These are phyloP conservation scores for Metschnikowia lachancei DNA, from an alignment of 805 yeast genomes.

Conservation along the genomic window DNA sequence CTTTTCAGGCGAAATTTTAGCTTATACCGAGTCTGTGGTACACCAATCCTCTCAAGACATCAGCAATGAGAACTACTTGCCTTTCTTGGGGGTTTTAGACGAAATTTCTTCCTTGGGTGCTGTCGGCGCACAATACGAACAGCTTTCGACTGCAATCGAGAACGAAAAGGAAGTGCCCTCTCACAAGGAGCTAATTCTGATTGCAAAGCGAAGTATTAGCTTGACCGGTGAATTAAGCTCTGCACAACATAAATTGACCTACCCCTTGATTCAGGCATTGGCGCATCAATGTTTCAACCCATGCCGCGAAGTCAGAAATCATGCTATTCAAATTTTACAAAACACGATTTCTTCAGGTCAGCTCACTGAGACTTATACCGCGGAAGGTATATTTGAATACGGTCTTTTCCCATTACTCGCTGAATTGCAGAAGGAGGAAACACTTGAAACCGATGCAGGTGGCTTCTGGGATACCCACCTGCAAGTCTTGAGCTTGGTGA, in stretches of 20 bases:
- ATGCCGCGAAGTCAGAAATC: slow-evolving; percentile 68
- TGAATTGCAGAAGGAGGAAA: slow-evolving; percentile 65
- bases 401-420: slow-evolving; percentile 73
- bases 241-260: slow-evolving; percentile 39
- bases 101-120: slow-evolving; percentile 82
- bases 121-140: slow-evolving; percentile 73
- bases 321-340: slow-evolving; percentile 63
- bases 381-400: slow-evolving; percentile 60
- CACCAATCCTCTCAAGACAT: slow-evolving; percentile 35
- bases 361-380: slow-evolving; percentile 38
- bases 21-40: slow-evolving; percentile 45
- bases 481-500: slow-evolving; percentile 63
- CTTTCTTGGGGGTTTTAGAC: slow-evolving; percentile 67
- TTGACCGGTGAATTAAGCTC: slow-evolving; percentile 53
- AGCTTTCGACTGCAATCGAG: slow-evolving; percentile 27
- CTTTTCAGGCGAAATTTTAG: slow-evolving; percentile 44
- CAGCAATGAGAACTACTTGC: slow-evolving; percentile 54
- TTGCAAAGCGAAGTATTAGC: slow-evolving; percentile 60
- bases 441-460: slow-evolving; percentile 50
- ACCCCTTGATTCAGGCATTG: slow-evolving; percentile 73
- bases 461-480: slow-evolving; percentile 67
- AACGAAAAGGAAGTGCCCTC: slow-evolving; percentile 45
- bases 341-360: slow-evolving; percentile 45
- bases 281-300: slow-evolving; percentile 91
- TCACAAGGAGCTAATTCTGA: slow-evolving; percentile 46